Conservation (phyloP, 2,329 filamentous ascomycete genomes). For the Fusarium liriodendri region DNA sequence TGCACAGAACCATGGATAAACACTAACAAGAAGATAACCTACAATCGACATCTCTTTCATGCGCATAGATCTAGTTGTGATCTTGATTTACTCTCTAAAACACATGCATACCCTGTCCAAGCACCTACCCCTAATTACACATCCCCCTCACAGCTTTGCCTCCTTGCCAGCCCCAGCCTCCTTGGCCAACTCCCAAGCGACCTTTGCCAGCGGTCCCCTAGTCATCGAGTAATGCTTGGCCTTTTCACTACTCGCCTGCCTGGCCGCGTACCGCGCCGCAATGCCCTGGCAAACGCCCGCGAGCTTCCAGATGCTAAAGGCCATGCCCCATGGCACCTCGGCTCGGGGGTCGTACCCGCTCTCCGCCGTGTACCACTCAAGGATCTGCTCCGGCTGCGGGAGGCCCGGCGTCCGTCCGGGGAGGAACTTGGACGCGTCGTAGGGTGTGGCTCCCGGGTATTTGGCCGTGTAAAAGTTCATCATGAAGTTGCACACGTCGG, state of each 20-base stretch:
- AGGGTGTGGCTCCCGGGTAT: conserved; percentile 33
- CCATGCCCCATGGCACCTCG: conserved; percentile 70
- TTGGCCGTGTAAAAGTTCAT: conserved; percentile 54
- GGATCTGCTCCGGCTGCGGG: conserved; percentile 54
- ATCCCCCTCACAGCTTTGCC: conserved; percentile 41
- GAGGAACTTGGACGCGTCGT: conserved; percentile 64
- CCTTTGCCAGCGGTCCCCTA: conserved; percentile 78
- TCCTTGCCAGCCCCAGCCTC: conserved; percentile 47
- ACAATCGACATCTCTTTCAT: neutral
- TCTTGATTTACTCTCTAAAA: neutral
- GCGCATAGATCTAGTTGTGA: neutral
- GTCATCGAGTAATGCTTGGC: conserved; percentile 78
- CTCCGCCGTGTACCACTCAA: conserved; percentile 56
- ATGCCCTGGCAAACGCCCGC: conserved; percentile 85
- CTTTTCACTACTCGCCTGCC: conserved; percentile 90
- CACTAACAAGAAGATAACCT: neutral
- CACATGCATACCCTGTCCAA: neutral
- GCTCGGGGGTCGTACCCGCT: conserved; percentile 77
- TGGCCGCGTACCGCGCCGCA: conserved; percentile 83
- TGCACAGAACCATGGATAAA: neutral
- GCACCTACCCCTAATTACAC: neutral
- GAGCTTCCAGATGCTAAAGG: conserved; percentile 71
- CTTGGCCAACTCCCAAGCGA: conserved; percentile 81
- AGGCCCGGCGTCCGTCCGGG: conserved; percentile 74
- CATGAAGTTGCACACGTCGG: conserved; percentile 85